Conservation (phyloP, 305 asterid genomes). For the Fraxinus sp. region DNA sequence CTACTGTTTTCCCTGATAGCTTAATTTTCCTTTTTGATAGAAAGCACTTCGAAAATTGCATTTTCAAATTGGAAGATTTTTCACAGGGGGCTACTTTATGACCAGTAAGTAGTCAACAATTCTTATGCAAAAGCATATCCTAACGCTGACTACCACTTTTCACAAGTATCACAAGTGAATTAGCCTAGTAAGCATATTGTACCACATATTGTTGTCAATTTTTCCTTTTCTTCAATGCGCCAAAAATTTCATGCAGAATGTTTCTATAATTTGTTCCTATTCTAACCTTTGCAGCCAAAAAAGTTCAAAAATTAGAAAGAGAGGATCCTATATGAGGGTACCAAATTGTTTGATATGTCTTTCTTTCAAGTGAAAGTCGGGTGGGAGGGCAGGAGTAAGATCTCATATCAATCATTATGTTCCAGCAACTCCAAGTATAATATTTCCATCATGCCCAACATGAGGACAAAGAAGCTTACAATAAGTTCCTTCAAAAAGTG, state of each 20-base stretch:
- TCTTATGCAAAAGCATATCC: neutral
- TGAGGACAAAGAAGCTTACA: neutral
- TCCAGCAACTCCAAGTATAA: neutral
- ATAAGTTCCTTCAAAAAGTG: neutral
- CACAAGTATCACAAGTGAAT: neutral
- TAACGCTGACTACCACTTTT: neutral
- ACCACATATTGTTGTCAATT: neutral
- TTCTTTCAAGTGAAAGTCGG: neutral
- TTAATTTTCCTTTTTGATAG: neutral
- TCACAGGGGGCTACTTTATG: neutral
- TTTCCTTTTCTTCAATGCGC: neutral
- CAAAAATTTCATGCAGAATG: neutral
- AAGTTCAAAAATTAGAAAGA: neutral
- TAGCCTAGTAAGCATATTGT: neutral
- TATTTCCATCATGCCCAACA: neutral
- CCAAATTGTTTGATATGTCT: neutral
- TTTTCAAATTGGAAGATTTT: neutral
- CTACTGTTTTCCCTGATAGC: neutral
- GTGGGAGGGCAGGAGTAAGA: neutral
- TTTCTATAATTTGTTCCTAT: neutral
- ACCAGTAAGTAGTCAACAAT: neutral
- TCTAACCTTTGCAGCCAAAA: neutral
- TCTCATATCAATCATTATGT: neutral
- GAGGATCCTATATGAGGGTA: neutral
- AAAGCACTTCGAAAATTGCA: neutral